Evolutionary conservation across 192 early-diverging fungal genomes (phyloP).

Genomic region (Gryganskiella cystojenkinii): DNA sequence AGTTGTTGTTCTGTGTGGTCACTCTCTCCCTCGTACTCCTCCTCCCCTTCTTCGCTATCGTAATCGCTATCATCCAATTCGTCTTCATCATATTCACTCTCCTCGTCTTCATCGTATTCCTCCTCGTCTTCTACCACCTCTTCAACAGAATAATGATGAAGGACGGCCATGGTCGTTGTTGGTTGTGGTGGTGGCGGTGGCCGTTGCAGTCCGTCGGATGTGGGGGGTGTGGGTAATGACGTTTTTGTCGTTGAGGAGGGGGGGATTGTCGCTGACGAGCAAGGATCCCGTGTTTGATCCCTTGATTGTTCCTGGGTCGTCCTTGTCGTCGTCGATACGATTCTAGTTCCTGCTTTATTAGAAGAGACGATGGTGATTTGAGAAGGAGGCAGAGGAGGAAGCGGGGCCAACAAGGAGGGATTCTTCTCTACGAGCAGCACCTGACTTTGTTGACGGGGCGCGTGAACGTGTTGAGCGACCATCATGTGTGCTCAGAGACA

Average conservation of each 20-base stretch:
- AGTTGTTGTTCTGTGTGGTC: constrained; percentile 2
- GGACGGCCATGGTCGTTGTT: not conserved
- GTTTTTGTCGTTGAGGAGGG: not conserved
- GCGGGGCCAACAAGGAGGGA: no score
- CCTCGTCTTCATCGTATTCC: not conserved
- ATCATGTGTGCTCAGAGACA: constrained; percentile 1
- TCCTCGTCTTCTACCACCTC: not conserved
- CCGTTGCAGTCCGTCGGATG: not conserved
- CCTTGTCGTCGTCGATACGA: not conserved
- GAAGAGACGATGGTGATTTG: not conserved
- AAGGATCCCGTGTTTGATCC: constrained; percentile 37
- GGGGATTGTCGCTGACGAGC: no score
- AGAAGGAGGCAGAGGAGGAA: not conserved
- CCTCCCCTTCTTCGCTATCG: constrained; percentile 17
- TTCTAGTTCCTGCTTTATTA: not conserved
- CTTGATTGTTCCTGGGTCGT: no score
- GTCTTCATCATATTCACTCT: not conserved
- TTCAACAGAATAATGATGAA: not conserved
- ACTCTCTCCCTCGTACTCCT: not conserved
- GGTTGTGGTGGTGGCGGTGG: not conserved
- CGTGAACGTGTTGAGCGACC: no score
- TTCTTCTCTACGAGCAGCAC: no score
- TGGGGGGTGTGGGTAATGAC: no score
- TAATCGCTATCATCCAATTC: constrained; percentile 12
- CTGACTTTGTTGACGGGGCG: no score